Percentiles rank a stretch among this genome's conserved stretches.
These are phyloP conservation scores for Chaetothyriales sp. DNA, from an alignment of 2,329 filamentous ascomycete genomes.

Conservation along the genomic window DNA sequence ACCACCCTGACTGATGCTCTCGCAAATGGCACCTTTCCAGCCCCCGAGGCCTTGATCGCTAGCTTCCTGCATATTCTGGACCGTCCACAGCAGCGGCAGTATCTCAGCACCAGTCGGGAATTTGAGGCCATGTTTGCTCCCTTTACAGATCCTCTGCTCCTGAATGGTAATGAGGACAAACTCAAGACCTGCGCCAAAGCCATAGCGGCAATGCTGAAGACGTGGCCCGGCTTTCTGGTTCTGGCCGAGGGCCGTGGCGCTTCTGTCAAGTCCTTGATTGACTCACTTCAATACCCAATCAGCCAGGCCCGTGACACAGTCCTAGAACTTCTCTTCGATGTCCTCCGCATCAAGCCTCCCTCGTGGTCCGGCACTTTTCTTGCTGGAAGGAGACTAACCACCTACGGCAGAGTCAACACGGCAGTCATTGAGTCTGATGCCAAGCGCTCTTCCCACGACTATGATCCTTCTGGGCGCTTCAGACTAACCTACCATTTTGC, in stretches of 20 bases:
- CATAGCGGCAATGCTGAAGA: conserved; percentile 80
- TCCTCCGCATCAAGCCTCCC: conserved; percentile 78
- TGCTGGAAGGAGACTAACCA: conserved; percentile 81
- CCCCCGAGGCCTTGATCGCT: conserved; percentile 73
- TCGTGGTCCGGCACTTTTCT: conserved; percentile 94
- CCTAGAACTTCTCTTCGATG: conserved; percentile 72
- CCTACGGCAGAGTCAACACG: conserved; percentile 86
- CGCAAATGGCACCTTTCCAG: conserved; percentile 79
- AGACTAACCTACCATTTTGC: conserved; percentile 93
- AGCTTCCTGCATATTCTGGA: conserved; percentile 88
- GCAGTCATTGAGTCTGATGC: conserved; percentile 51
- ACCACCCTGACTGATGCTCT: conserved; percentile 81
- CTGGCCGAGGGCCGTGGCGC: conserved; percentile 80
- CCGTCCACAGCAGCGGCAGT: conserved; percentile 63
- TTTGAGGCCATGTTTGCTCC: conserved; percentile 79
- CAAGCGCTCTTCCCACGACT: conserved; percentile 38
- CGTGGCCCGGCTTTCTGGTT: conserved; percentile 83
- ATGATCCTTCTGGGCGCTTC: conserved; percentile 58
- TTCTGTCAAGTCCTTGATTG: conserved; percentile 66
- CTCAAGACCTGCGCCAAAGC: conserved; percentile 81
- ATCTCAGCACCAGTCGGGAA: conserved; percentile 76
- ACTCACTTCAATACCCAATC: conserved; percentile 47
- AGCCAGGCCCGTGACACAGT: conserved; percentile 56
- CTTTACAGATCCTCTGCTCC: conserved; percentile 66
- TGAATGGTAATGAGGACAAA: conserved; percentile 45